Evolutionary conservation across 2,329 filamentous ascomycete species (phyloP).

Genomic region (Fusarium veterinarium): DNA sequence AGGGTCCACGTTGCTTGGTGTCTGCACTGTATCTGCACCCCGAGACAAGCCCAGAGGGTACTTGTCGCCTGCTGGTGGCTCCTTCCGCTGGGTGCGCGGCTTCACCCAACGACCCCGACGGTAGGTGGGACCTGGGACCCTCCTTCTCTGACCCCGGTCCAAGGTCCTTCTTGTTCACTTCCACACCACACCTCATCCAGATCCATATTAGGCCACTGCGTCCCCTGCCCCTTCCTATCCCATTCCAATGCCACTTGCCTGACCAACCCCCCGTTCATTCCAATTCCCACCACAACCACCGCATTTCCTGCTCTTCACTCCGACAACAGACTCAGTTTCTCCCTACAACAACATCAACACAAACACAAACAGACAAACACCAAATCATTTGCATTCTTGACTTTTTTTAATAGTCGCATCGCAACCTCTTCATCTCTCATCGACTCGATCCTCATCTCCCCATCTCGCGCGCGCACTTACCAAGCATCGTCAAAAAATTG

Average conservation of each 20-base stretch:
- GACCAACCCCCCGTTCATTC: constrained; percentile 43
- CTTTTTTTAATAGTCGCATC: constrained; percentile 2
- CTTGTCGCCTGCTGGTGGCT: constrained; percentile 7
- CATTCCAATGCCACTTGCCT: constrained; percentile 39
- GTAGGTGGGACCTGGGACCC: constrained; percentile 13
- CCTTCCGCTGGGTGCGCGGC: constrained; percentile 6
- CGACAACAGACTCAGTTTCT: constrained; percentile 34
- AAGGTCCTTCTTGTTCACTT: constrained; percentile 28
- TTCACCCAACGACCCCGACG: background rate
- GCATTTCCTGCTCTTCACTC: constrained; percentile 40
- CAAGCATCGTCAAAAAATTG: background rate
- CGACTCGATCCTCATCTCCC: background rate
- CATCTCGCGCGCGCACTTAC: constrained; percentile 9
- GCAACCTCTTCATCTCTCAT: constrained; percentile 1
- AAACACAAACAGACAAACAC: constrained; percentile 34
- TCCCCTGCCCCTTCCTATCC: constrained; percentile 40
- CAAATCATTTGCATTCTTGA: constrained; percentile 6
- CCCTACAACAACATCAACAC: constrained; percentile 38
- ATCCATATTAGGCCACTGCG: constrained; percentile 42
- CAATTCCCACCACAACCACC: constrained; percentile 41
- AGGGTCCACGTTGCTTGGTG: constrained; percentile 26
- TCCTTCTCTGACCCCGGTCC: constrained; percentile 18
- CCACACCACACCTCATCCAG: constrained; percentile 16
- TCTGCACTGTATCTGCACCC: constrained; percentile 27
- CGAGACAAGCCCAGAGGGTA: constrained; percentile 12